Evolutionary conservation across 768 basidiomycete species (phyloP), one percentile per base, ranked within the genome.

Genomic region (Phaeolepiota aurea): DNA sequence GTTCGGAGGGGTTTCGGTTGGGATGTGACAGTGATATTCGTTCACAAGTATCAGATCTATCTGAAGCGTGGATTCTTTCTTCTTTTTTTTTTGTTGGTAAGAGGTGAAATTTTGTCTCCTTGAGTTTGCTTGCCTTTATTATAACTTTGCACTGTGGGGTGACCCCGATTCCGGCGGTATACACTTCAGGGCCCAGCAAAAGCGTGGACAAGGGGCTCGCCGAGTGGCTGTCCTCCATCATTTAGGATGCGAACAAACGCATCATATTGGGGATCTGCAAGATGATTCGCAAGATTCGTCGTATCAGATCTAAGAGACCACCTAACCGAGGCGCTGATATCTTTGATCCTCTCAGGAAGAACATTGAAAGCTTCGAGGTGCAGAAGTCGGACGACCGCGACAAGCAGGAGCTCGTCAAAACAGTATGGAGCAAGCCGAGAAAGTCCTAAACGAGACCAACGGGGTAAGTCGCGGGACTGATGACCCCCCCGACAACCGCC

Each of bases 351-450:
- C n/a, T n/a, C 11, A 33, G 16, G 20, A 20, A 65, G 64, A 53
- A 61, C 41, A 64, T 65, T 39, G 63, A 65, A 22, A 46, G 48
- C n/a, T 58, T 61, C 48, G 56, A 61, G 20, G 50, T 49, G 2
- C 47, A 54, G 35, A 60, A 61, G 20, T 55, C 61, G 32, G 65
- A 66, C 15, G 63, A 64, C 32, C 54, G 61, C 9, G 54, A 62
- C 42, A 61, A 64, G 36, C 49, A 28, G 11, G 58, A 58, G 25
- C 56, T 66, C 12, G 59, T 66, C 20, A 54, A 59, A 36, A 51
- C 57, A 33, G 63, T 66, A 48, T 66, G 28, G 52, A 62, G 32
- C 62, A 65, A 42, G 63, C 61, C 1, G 60, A 64, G 45, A 61
- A 58, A 48, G 61, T 60, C 38, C 38, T 66, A 15, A 59, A 62